These are phyloP conservation scores for Coemansia reversa DNA, from an alignment of 192 early-diverging fungal genomes.

Conservation along the genomic window DNA sequence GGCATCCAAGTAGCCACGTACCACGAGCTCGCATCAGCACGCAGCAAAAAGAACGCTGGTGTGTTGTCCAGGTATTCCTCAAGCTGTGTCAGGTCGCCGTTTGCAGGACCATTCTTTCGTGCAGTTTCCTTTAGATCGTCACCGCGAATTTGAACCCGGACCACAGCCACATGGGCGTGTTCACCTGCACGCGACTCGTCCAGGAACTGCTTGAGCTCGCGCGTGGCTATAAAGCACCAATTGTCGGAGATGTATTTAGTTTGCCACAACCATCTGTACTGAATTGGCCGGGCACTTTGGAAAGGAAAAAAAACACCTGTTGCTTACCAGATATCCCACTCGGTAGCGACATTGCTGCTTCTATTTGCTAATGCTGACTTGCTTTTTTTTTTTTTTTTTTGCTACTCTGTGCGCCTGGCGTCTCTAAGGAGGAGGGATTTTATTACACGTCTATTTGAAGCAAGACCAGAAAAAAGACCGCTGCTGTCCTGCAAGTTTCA, in stretches of 20 bases:
- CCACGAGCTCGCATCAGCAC: conserved; percentile 33
- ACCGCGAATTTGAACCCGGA: conserved; percentile 48
- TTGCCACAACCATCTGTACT: background rate
- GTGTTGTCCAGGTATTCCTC: conserved; percentile 26
- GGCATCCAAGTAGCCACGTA: conserved; percentile 57
- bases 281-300: background rate
- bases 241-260: background rate
- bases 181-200: conserved; percentile 43
- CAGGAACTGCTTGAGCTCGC: conserved; percentile 45
- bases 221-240: conserved; percentile 24
- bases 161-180: conserved; percentile 27
- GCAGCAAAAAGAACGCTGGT: conserved; percentile 46
- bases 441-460: too few species aligned
- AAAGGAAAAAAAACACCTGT: background rate
- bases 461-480: too few species aligned
- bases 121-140: conserved; percentile 44
- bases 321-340: conserved; percentile 35
- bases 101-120: conserved; percentile 35
- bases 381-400: too few species aligned
- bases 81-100: conserved; percentile 42
- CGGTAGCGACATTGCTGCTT: conserved; percentile 9
- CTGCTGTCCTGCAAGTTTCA: too few species aligned
- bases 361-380: too few species aligned
- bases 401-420: too few species aligned
- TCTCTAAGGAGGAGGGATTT: too few species aligned